phyloP scores from a whole-genome alignment of 2,329 filamentous ascomycete species.

The Aulographum hederae region DNA sequence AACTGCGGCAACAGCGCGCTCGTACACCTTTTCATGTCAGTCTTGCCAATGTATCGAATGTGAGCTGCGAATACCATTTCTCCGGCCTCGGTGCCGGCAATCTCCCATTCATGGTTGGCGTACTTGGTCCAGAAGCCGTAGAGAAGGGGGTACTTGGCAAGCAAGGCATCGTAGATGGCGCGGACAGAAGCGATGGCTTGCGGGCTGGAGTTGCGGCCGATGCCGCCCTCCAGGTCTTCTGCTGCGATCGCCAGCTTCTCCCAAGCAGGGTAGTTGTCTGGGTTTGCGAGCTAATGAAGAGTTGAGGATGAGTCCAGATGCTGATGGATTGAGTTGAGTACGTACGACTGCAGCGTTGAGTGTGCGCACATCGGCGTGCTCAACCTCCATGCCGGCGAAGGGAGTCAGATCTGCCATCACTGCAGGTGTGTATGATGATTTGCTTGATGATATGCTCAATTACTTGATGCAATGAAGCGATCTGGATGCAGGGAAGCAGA shows the following conservation, averaged over 20 bases:
- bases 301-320: constrained; percentile 7
- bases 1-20: constrained; percentile 85
- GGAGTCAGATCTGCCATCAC: too few relatives aligned
- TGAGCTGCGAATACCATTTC: constrained; percentile 54
- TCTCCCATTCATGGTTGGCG: constrained; percentile 91
- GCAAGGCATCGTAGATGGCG: constrained; percentile 78
- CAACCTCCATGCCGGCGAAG: constrained; percentile 52
- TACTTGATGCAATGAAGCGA: too few relatives aligned
- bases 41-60: constrained; percentile 2
- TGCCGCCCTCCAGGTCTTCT: constrained; percentile 73
- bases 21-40: constrained; percentile 52
- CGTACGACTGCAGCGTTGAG: constrained; percentile 61
- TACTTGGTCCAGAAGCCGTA: constrained; percentile 99
- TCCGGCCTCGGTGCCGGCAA: constrained; percentile 88
- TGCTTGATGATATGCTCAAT: too few relatives aligned
- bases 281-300: constrained; percentile 38
- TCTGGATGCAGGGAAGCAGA: too few relatives aligned
- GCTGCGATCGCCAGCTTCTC: constrained; percentile 75
- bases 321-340: constrained; percentile 10
- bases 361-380: constrained; percentile 66
- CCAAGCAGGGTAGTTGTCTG: constrained; percentile 89
- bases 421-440: too few relatives aligned
- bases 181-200: constrained; percentile 78
- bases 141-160: constrained; percentile 83
- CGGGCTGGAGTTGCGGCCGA: constrained; percentile 92